Evolutionary conservation across 1,284 basidiomycete species (phyloP).

Genomic region (Pseudozyma thailandica): DNA sequence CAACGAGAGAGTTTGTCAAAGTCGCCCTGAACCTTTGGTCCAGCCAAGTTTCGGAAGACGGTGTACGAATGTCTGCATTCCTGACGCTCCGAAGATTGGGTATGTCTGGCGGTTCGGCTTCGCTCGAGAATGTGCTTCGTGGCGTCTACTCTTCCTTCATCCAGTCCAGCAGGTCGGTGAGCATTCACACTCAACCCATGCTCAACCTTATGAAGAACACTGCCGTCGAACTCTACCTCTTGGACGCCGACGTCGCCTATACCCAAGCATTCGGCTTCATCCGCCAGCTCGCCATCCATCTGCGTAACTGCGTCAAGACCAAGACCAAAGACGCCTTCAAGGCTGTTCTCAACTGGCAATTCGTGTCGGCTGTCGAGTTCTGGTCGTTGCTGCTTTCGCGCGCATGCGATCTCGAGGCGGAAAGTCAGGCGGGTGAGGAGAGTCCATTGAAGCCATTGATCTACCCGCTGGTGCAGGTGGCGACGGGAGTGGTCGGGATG

Average conservation of each 20-base stretch:
- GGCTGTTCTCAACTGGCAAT: slow-evolving; percentile 85
- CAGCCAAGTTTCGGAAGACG: slow-evolving; percentile 76
- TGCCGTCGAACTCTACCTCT: slow-evolving; percentile 87
- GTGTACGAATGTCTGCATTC: slow-evolving; percentile 86
- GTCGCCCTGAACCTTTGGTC: slow-evolving; percentile 73
- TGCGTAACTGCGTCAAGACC: slow-evolving; percentile 89
- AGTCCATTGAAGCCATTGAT: slow-evolving; percentile 87
- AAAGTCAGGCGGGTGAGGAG: slow-evolving; percentile 69
- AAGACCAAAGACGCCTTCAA: slow-evolving; percentile 71
- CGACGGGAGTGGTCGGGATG: slow-evolving; percentile 91
- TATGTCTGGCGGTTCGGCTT: slow-evolving; percentile 80
- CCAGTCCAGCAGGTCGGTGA: slow-evolving; percentile 83
- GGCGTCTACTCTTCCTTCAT: slow-evolving; percentile 86
- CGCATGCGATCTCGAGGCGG: slow-evolving; percentile 53
- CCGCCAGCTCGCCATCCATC: slow-evolving; percentile 91
- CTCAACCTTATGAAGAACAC: slow-evolving; percentile 99
- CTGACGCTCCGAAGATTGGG: slow-evolving; percentile 85
- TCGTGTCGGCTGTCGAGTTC: slow-evolving; percentile 93
- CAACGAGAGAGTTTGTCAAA: slow-evolving; percentile 61
- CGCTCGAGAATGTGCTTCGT: slow-evolving; percentile 88
- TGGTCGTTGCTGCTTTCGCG: slow-evolving; percentile 80
- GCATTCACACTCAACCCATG: slow-evolving; percentile 85
- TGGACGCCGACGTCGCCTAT: slow-evolving; percentile 77
- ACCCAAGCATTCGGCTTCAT: slow-evolving; percentile 97
- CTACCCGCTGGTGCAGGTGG: slow-evolving; percentile 94